Evolutionary conservation across 768 basidiomycete species (phyloP).

Genomic region (Tephrocybe sp.): DNA sequence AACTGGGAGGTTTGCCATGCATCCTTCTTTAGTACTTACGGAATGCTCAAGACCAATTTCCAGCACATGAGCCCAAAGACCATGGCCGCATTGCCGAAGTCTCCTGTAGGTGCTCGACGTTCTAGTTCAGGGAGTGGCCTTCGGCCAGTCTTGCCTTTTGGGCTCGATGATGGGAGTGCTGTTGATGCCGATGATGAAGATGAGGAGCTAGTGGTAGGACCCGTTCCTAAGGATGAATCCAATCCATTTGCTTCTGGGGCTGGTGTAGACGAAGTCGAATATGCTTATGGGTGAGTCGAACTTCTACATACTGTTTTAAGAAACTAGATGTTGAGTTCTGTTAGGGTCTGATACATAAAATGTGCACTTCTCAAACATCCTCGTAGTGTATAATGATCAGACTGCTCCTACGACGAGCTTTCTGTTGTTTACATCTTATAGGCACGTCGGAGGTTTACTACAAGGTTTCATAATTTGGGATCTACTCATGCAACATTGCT

Average conservation of each 20-base stretch:
- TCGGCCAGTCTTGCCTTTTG: constrained; percentile 75
- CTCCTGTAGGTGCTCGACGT: constrained; percentile 78
- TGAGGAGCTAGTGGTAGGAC: constrained; percentile 70
- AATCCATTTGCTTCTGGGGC: constrained; percentile 77
- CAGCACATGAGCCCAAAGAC: constrained; percentile 97
- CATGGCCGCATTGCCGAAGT: constrained; percentile 90
- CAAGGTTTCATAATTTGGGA: too few species aligned
- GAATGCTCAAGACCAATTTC: constrained; percentile 2
- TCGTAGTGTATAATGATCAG: too few species aligned
- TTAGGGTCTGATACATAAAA: constrained; percentile 2
- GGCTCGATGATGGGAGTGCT: constrained; percentile 74
- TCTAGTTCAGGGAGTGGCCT: constrained; percentile 84
- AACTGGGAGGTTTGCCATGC: constrained; percentile 85
- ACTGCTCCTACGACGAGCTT: too few species aligned
- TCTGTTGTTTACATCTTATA: too few species aligned
- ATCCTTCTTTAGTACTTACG: constrained; percentile 1
- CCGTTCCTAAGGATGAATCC: constrained; percentile 71
- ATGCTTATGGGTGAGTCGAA: constrained; percentile 75
- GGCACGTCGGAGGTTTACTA: too few species aligned
- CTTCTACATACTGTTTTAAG: constrained; percentile 3
- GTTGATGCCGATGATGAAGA: constrained; percentile 74
- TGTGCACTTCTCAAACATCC: too few species aligned
- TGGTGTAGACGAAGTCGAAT: constrained; percentile 89
- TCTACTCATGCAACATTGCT: too few species aligned
- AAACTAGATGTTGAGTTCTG: neutral